These are phyloP conservation scores for Colletotrichum graminicola DNA, from an alignment of 2,329 filamentous ascomycete genomes.

Conservation along the genomic window DNA sequence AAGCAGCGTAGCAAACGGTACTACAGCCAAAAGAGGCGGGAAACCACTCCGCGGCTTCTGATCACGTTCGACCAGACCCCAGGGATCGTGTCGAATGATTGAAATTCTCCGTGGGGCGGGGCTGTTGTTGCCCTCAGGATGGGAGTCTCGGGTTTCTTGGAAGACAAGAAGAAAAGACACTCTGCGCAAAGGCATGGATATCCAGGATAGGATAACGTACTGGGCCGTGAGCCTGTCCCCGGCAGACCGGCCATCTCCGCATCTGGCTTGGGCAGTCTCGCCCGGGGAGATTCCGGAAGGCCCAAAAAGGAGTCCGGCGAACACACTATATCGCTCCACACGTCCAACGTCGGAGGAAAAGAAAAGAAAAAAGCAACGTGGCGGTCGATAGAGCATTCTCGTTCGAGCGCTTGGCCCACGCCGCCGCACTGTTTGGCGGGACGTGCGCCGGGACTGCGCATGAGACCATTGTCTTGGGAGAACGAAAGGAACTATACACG, in stretches of 20 bases:
- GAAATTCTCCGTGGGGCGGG: background rate
- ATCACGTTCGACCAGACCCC: background rate
- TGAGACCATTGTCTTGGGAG: background rate
- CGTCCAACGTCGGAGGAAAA: background rate
- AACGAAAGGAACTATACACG: background rate
- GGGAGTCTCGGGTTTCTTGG: background rate
- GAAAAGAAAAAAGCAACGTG: background rate
- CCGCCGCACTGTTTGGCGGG: background rate
- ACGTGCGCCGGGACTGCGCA: too few relatives aligned
- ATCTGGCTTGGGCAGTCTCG: background rate
- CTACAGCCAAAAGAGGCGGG: too few relatives aligned
- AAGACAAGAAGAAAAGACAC: background rate
- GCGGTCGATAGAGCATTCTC: background rate
- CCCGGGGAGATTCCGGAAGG: background rate
- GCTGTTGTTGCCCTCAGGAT: background rate
- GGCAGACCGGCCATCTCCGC: background rate
- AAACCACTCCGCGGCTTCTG: background rate
- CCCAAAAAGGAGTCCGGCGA: background rate
- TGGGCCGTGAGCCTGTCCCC: too few relatives aligned
- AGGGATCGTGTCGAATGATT: too few relatives aligned
- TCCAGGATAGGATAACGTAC: background rate
- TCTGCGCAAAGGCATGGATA: background rate
- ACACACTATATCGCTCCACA: too few relatives aligned
- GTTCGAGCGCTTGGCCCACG: background rate
- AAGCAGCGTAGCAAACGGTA: background rate